Conservation (phyloP, 371 early-diverging fungal species). For the Lichtheimia corymbifera region DNA sequence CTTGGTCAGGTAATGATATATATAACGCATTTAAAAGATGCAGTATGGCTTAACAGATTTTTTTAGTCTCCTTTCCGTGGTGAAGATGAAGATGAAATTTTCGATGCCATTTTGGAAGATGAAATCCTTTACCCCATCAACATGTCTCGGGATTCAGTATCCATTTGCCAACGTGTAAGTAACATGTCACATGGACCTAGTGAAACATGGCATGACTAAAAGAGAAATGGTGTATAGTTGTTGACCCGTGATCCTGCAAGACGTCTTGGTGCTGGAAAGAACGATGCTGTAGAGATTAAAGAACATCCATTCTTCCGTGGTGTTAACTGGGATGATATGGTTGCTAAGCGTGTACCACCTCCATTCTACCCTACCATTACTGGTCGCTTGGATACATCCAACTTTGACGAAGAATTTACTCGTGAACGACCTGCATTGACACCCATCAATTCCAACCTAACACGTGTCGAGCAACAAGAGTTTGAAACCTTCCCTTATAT, state of each 20-base stretch:
- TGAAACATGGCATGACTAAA: neutral
- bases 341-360: constrained; percentile 79
- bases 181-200: neutral
- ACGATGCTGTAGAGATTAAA: constrained; percentile 92
- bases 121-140: constrained; percentile 91
- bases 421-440: constrained; percentile 90
- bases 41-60: too few species aligned
- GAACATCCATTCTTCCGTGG: constrained; percentile 92
- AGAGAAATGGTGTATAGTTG: constrained; percentile 50
- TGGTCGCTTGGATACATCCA: constrained; percentile 87
- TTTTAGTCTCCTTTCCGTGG: constrained; percentile 89
- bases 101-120: constrained; percentile 93
- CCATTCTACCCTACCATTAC: constrained; percentile 88
- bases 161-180: constrained; percentile 80
- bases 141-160: constrained; percentile 90
- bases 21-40: too few species aligned
- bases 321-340: constrained; percentile 92
- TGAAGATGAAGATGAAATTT: constrained; percentile 95
- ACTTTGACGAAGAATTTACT: constrained; percentile 96
- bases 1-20: constrained; percentile 65
- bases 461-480: constrained; percentile 86
- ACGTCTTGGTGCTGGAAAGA: constrained; percentile 83
- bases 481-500: constrained; percentile 92
- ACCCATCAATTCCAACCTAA: constrained; percentile 80
- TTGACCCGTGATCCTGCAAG: constrained; percentile 85